Evolutionary conservation across 768 basidiomycete species (phyloP).

Genomic region (Peribolospora kevripleyi): DNA sequence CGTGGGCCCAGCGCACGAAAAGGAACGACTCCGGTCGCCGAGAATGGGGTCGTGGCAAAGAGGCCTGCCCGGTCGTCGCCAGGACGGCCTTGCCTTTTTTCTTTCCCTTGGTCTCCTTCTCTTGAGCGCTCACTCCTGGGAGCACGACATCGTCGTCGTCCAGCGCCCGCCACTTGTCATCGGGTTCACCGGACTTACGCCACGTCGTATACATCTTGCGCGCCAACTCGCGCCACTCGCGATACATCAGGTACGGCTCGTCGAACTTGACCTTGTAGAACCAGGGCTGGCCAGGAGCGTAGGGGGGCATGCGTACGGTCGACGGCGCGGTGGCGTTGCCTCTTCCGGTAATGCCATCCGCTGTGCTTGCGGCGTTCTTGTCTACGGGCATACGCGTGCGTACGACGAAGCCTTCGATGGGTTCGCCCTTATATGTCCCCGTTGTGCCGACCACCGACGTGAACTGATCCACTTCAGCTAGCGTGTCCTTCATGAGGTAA

Average conservation of each 20-base stretch:
- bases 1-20: not conserved
- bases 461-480: constrained; percentile 47
- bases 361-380: constrained; percentile 12
- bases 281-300: constrained; percentile 31
- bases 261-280: constrained; percentile 99
- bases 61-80: too few species aligned
- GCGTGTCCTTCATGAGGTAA: constrained; percentile 31
- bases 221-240: constrained; percentile 89
- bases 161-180: too few species aligned
- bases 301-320: not conserved
- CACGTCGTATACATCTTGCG: constrained; percentile 22
- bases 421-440: constrained; percentile 57
- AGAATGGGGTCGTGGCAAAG: too few species aligned
- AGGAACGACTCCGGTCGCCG: not conserved
- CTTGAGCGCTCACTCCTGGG: too few species aligned
- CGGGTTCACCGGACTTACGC: too few species aligned
- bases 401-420: constrained; percentile 85
- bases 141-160: too few species aligned
- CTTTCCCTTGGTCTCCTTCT: too few species aligned
- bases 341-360: constrained; percentile 12
- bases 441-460: constrained; percentile 38
- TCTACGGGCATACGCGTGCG: constrained; percentile 27
- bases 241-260: constrained; percentile 95
- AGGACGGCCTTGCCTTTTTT: too few species aligned
- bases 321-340: not conserved